Evolutionary conservation across 2,329 filamentous ascomycete species (phyloP), one percentile per base, ranked within the genome.

Genomic region (Clonostachys solani): DNA sequence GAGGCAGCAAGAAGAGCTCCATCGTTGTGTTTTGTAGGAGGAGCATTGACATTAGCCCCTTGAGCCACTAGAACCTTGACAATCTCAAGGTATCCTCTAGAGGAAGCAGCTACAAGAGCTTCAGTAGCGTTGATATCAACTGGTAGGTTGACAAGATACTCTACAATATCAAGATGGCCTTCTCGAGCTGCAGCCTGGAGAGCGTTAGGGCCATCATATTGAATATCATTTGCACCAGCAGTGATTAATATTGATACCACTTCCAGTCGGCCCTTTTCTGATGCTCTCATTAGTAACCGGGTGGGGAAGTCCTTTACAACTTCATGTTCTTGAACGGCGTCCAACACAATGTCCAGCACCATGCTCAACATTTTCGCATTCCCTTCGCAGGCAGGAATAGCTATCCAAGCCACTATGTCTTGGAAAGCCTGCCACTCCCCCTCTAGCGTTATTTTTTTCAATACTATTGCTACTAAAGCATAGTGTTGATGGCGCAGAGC

Each of bases 221-320:
- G 15, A 42, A 29, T 15, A 42, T 42, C 44, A 4, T 50, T 23
- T 34, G 48, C 50, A 37, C 45, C 48, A 16, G 42, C 42, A 36
- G 45, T 41, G 16, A 52, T 38, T 4, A 52, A 42, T 15, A 16
- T 4, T 23, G 48, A 40, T 19, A 52, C 43, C 44, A 48, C 47
- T 29, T 53, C 47, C 12, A 54, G 38, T 34, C 56, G 48, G 33
- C 50, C 52, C 37, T 44, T 50, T 36, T 23, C n/a, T 43, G 53
- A 42, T 38, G 53, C 53, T 53, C n/a, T 41, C 43, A 5, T 6
- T 7, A 19, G 18, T 5, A 19, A 19, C 18, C 5, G 18, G 18
- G 4, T 4, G 18, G 18, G 18, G 4, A 19, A 19, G 4, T 19
- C 18, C 18, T 5, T 4, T 4, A 19, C 4, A 19, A 19, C 5